Evolutionary conservation across 2,329 filamentous ascomycete genomes (phyloP), one percentile per base, ranked within the genome.

Genomic region (Anthostomella pinea): DNA sequence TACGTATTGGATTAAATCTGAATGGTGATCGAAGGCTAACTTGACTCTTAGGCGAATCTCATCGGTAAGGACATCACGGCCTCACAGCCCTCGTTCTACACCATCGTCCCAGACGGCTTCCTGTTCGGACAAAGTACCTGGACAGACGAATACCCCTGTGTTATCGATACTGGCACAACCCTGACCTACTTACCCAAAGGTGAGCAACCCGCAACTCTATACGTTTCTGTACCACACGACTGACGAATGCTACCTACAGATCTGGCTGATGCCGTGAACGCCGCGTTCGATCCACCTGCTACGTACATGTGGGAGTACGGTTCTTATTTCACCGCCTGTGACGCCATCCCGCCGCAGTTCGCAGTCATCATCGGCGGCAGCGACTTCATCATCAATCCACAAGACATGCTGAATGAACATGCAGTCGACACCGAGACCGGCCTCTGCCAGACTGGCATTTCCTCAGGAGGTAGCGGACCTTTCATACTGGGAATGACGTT

Each of bases 151-250:
- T 69, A 67, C 35, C 69, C 69, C 4, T 73, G 68, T 48, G 71
- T 77, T 33, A 58, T 76, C 32, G 73, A 77, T 53, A 73, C 68
- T 11, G 70, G 70, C 20, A 75, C 73, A 2, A 71, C 72, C 0
- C 62, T 74, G 51, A 69, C 68, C 43, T 70, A 73, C 42, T 53
- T 76, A 2, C 72, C 73, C 8, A 65, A 66, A 8, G 56, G 72
- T 72, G 48, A 60, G 67, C 58, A 13, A n/a, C 7, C 14, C 7
- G 66, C 58, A 13, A n/a, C 8, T 15, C 8, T 22, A 33, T n/a
- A 13, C 15, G 13, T 15, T 6, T 26, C 23, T 15, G 31, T 16
- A 5, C 6, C 8, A 19, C 21, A n/a, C 15, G 19, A 30, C 29
- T 37, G 4, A 36, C 15, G 23, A 9, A 5, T 2, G 11, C 33